phyloP scores from a whole-genome alignment of 306 rosid genomes.

The Lagenaria siceraria region DNA sequence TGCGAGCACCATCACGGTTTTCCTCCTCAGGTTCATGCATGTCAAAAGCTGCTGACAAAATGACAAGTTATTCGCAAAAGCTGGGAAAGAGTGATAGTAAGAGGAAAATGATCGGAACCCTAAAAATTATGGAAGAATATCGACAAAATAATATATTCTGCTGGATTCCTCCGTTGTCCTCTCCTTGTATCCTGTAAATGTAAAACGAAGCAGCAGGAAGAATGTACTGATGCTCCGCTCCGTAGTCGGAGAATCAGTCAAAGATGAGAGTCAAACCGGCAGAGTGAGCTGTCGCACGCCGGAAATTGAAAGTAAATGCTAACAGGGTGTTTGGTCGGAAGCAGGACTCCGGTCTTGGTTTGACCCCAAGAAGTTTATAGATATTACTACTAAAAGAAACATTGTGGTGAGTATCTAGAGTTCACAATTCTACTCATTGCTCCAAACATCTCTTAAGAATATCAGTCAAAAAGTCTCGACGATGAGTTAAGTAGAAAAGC shows the following conservation, averaged over 20 bases:
- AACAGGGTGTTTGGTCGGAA: too few species aligned
- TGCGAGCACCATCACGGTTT: slow-evolving; percentile 5
- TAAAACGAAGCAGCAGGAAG: not conserved
- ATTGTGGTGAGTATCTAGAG: too few species aligned
- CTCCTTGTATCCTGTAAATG: not conserved
- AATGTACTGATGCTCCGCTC: not conserved
- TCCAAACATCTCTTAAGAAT: too few species aligned
- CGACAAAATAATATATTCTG: not conserved
- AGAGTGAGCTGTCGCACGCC: not conserved
- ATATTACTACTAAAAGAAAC: too few species aligned
- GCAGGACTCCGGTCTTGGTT: too few species aligned
- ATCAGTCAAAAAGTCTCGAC: too few species aligned
- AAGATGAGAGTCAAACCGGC: not conserved
- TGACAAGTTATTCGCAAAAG: not conserved
- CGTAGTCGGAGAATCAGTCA: not conserved
- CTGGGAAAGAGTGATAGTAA: not conserved
- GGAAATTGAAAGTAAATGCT: not conserved
- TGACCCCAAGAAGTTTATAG: too few species aligned
- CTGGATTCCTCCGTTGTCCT: not conserved
- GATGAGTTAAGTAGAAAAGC: too few species aligned
- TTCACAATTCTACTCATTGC: too few species aligned
- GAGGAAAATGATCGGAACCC: not conserved
- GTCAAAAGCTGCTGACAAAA: not conserved
- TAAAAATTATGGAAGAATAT: not conserved
- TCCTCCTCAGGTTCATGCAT: slow-evolving; percentile 15